Conservation (phyloP, 139 green algal species). For the Haematococcus lacustris region DNA sequence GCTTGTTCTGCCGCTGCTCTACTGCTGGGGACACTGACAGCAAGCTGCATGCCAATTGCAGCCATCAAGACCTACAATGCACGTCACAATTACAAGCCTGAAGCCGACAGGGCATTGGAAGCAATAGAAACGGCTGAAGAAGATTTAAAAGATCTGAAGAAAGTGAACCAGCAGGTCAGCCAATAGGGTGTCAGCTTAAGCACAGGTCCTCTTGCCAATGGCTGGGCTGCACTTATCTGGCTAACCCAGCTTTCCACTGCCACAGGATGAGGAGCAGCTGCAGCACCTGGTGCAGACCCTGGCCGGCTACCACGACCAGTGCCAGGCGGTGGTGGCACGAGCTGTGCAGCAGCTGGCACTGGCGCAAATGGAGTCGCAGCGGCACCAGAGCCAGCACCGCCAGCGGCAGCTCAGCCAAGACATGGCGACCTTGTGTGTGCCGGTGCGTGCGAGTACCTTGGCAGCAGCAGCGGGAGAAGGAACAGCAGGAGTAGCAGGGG, state of each 20-base stretch:
- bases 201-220: background rate
- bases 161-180: slow-evolving; percentile 18
- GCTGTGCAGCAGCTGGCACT: background rate
- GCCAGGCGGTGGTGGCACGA: slow-evolving; percentile 2
- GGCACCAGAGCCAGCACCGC: no score
- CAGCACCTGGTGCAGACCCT: background rate
- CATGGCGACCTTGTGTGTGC: background rate
- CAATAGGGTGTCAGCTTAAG: background rate
- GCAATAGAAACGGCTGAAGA: slow-evolving; percentile 16
- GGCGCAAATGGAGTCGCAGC: background rate
- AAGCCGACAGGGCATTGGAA: slow-evolving; percentile 9
- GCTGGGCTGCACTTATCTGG: background rate
- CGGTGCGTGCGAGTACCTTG: background rate
- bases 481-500: background rate
- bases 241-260: background rate
- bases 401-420: no score
- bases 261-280: slow-evolving; percentile 8
- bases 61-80: slow-evolving; percentile 11
- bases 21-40: background rate
- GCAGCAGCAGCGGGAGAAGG: background rate
- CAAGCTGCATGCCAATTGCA: background rate
- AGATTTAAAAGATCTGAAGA: slow-evolving; percentile 25
- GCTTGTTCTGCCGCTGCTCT: background rate
- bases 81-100: slow-evolving; percentile 17
- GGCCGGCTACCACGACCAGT: slow-evolving; percentile 5